Evolutionary conservation across 257 asterid species (phyloP), one percentile per base, ranked within the genome.

Genomic region (Salvia miltiorrhiza): DNA sequence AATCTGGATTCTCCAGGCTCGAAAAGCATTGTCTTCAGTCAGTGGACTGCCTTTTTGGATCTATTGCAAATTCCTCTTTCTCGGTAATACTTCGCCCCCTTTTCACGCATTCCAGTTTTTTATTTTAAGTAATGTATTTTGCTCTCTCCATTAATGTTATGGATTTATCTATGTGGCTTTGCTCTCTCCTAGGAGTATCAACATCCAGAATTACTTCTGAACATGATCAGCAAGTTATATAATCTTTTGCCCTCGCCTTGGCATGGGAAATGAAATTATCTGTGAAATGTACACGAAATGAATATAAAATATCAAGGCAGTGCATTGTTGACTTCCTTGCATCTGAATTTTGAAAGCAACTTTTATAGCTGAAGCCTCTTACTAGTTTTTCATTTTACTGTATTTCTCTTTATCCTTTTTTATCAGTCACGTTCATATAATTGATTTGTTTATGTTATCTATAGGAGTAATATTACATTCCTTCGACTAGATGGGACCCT

Each of bases 21-120:
- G 71, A 93, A 93, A 79, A 93, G 99, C 77, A 88, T 93, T 35
- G 86, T 93, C 72, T 90, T 93, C 83, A 93, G 99, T 77, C 99
- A 93, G 78, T 93, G 99, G 99, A 90, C 99, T 73, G 95, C 97
- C 67, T 93, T 93, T 77, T 76, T 90, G 79, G 99, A 93, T 79
- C 86, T 93, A 32, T 40, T 93, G 85, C 94, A 93, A 85, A 84
- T 93, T 87, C 94, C 97, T 80, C 91, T 93, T 58, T 80, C 94
- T 63, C 80, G 96, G 98, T 92, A 81, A 56, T 21, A 39, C 32
- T 37, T 26, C 62, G 14, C 30, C 43, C n/a, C 62, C n/a, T 9
- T 54, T 68, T 50, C 39, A 14, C 26, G 19, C 43, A 12, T 52
- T 76, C 37, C 65, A n/a, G 8, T 41, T 69, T 59, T 28, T 13